These are phyloP conservation scores for Ulvella scutata DNA, from an alignment of 139 green algal species.

Conservation along the genomic window DNA sequence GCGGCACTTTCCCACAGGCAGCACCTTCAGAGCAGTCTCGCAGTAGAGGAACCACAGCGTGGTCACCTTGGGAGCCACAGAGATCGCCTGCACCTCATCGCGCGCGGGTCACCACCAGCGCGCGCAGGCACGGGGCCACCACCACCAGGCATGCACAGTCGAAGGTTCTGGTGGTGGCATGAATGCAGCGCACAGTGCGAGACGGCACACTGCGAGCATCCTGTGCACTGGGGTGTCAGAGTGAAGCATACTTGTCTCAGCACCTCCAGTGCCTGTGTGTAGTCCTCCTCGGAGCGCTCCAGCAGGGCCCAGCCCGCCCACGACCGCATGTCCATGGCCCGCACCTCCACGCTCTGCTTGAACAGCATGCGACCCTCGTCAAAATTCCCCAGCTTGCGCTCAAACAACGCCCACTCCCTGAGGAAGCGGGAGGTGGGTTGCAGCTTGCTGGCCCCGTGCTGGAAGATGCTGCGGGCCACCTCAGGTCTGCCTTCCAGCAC, in stretches of 20 bases:
- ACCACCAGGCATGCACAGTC: no score
- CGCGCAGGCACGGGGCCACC: no score
- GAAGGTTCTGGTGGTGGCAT: no score
- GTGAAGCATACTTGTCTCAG: not conserved
- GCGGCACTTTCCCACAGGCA: not conserved
- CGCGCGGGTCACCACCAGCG: no score
- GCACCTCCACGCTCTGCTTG: not conserved
- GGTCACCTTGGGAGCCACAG: not conserved
- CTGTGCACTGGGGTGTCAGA: no score
- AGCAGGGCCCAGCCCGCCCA: not conserved
- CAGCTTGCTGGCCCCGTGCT: not conserved
- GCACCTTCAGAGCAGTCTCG: not conserved
- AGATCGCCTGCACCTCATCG: not conserved
- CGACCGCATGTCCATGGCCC: not conserved
- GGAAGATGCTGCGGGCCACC: conserved; percentile 19
- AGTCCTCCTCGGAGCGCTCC: not conserved
- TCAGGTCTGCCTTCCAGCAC: conserved; percentile 25
- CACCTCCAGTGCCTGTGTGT: not conserved
- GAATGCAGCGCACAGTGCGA: no score
- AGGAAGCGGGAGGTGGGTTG: conserved; percentile 24
- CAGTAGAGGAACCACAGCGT: not conserved
- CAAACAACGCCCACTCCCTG: conserved; percentile 40
- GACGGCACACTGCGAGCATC: no score
- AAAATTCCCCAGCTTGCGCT: conserved; percentile 40
- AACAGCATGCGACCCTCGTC: conserved; percentile 12